Evolutionary conservation across 352 stramenopile species (phyloP).

Genomic region (Sclerospora graminicola): DNA sequence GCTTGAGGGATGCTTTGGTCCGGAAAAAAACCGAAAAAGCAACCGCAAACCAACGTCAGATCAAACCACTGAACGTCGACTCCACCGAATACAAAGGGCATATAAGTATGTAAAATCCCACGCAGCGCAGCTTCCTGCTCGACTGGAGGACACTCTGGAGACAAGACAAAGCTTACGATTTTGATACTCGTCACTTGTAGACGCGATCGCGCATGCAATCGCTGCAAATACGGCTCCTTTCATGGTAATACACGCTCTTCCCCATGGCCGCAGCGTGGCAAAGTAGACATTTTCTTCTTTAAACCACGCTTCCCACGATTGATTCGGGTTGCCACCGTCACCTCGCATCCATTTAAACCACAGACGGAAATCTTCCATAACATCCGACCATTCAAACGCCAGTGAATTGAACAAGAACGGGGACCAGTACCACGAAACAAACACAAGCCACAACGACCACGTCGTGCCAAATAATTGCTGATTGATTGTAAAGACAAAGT

Average conservation of each 20-base stretch:
- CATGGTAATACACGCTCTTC: slow-evolving; percentile 86
- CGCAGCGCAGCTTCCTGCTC: slow-evolving; percentile 21
- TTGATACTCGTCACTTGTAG: slow-evolving; percentile 59
- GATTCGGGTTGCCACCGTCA: slow-evolving; percentile 82
- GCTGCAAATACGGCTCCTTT: slow-evolving; percentile 86
- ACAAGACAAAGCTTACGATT: slow-evolving; percentile 45
- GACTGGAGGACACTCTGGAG: slow-evolving; percentile 16
- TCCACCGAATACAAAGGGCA: slow-evolving; percentile 43
- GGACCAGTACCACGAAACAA: slow-evolving; percentile 76
- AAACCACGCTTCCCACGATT: slow-evolving; percentile 95
- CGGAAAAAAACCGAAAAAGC: no score
- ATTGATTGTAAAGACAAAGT: slow-evolving; percentile 89
- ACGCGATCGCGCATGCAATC: slow-evolving; percentile 81
- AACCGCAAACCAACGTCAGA: no score
- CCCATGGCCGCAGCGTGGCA: slow-evolving; percentile 73
- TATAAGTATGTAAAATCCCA: slow-evolving; percentile 29
- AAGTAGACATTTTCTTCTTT: slow-evolving; percentile 94
- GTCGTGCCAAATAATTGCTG: slow-evolving; percentile 95
- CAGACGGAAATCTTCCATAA: slow-evolving; percentile 78
- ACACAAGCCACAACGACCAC: slow-evolving; percentile 96
- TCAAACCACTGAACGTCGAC: slow-evolving; percentile 7
- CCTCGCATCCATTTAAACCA: slow-evolving; percentile 93
- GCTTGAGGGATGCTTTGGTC: no score
- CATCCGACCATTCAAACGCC: slow-evolving; percentile 94
- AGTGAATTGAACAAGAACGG: slow-evolving; percentile 98